These are phyloP conservation scores for Eruca vesicaria DNA, from an alignment of 441 rosid genomes.

Conservation along the genomic window DNA sequence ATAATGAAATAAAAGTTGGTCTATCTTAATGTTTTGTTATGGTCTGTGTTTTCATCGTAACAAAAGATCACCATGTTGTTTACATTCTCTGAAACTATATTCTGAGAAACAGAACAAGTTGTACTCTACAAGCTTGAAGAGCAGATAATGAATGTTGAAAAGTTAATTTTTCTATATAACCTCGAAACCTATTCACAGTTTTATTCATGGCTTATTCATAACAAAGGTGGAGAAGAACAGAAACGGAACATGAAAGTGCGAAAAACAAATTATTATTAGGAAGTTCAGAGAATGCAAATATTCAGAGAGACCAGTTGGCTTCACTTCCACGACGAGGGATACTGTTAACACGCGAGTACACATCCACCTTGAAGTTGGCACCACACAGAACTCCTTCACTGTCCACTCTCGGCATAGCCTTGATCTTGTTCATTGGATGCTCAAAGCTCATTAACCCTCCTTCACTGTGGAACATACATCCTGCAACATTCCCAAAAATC, in stretches of 20 bases:
- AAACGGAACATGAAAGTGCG: neutral
- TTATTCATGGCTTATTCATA: slow-evolving; percentile 11
- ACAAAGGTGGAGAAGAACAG: neutral
- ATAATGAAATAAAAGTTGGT: slow-evolving; percentile 18
- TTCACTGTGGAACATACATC: slow-evolving; percentile 91
- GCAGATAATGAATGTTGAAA: neutral
- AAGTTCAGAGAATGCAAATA: neutral
- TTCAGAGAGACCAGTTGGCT: slow-evolving; percentile 76
- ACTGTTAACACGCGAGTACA: slow-evolving; percentile 45
- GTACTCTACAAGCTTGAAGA: neutral
- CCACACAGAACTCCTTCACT: slow-evolving; percentile 88
- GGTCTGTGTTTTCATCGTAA: neutral
- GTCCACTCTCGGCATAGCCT: slow-evolving; percentile 87
- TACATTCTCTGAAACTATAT: no score
- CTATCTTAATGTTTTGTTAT: neutral
- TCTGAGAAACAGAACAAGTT: neutral
- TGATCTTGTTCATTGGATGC: slow-evolving; percentile 72
- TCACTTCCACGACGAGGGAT: slow-evolving; percentile 91
- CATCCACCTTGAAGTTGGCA: slow-evolving; percentile 80
- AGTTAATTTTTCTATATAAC: neutral
- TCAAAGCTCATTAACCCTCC: slow-evolving; percentile 89
- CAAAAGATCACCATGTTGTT: neutral
- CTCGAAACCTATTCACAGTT: neutral
- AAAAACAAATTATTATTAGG: neutral
- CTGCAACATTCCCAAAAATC: slow-evolving; percentile 28